phyloP scores from a whole-genome alignment of 1,139 yeast genomes.

The Saccharomyces pastorianus region DNA sequence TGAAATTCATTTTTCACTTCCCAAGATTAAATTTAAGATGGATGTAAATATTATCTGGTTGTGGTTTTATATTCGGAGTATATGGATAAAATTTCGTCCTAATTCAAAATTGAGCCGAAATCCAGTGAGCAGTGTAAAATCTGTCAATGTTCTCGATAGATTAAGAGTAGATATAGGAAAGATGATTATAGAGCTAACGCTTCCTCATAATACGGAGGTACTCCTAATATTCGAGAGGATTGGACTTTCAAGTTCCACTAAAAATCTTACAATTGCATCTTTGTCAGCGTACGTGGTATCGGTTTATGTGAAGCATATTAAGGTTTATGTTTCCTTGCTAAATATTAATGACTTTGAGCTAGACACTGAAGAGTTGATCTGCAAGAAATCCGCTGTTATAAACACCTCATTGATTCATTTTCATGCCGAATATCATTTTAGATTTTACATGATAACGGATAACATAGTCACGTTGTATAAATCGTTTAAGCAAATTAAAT shows the following conservation, averaged over 20 bases:
- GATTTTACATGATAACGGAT: slow-evolving; percentile 60
- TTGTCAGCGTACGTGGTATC: slow-evolving; percentile 22
- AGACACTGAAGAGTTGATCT: slow-evolving; percentile 4
- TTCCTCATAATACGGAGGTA: slow-evolving; percentile 23
- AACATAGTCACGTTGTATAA: slow-evolving; percentile 55
- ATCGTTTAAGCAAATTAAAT: slow-evolving; percentile 46
- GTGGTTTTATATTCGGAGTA: slow-evolving; percentile 14
- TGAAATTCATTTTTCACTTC: slow-evolving; percentile 9
- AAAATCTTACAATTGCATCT: slow-evolving; percentile 7
- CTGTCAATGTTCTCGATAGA: slow-evolving; percentile 4
- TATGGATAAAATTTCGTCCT: slow-evolving; percentile 6
- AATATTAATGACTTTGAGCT: slow-evolving; percentile 13
- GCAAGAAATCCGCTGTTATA: slow-evolving; percentile 7
- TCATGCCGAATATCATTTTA: slow-evolving; percentile 43
- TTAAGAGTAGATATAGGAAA: slow-evolving; percentile 12
- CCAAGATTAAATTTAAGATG: slow-evolving; percentile 16
- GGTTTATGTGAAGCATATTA: slow-evolving; percentile 20
- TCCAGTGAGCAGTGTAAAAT: slow-evolving; percentile 1
- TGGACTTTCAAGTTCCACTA: slow-evolving; percentile 3
- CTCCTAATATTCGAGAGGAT: slow-evolving; percentile 13
- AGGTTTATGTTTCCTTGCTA: slow-evolving; percentile 21
- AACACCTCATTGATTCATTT: slow-evolving; percentile 16
- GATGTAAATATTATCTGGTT: slow-evolving; percentile 29
- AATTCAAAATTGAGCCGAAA: background rate
- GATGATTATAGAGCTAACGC: slow-evolving; percentile 17